These are phyloP conservation scores for Hyaloscypha finlandica DNA, from an alignment of 495 filamentous ascomycete genomes.

Conservation along the genomic window DNA sequence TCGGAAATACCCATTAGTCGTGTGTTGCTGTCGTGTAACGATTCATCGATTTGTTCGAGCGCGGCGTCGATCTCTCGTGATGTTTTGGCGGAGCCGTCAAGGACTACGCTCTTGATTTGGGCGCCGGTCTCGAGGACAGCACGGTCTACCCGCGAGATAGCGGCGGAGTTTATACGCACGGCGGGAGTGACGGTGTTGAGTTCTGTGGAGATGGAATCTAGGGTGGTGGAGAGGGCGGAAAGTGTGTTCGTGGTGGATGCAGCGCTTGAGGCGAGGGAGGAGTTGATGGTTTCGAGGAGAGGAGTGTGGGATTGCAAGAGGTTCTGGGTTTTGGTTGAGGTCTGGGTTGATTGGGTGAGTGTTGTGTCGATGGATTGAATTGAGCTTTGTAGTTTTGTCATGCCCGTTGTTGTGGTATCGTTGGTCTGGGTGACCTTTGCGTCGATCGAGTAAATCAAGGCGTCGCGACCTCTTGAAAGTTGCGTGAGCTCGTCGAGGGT, in stretches of 20 bases:
- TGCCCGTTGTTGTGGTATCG: neutral
- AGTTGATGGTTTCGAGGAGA: neutral
- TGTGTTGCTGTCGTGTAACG: conserved; percentile 7
- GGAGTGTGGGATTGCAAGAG: neutral
- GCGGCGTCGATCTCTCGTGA: conserved; percentile 1
- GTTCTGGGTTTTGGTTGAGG: neutral
- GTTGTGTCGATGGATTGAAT: neutral
- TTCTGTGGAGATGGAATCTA: neutral
- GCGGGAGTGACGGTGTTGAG: conserved; percentile 1
- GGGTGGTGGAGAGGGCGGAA: neutral
- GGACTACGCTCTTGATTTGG: conserved; percentile 9
- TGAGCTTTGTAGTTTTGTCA: neutral
- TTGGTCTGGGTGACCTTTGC: neutral
- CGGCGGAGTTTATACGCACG: conserved; percentile 9
- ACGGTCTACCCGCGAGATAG: conserved; percentile 12
- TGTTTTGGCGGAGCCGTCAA: neutral
- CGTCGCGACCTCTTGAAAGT: neutral
- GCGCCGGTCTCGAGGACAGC: conserved; percentile 13
- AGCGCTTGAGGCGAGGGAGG: neutral
- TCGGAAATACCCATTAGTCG: conserved; percentile 2
- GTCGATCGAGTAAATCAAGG: neutral
- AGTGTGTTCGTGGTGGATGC: neutral
- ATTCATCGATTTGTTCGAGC: conserved; percentile 1
- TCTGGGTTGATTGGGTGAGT: neutral
- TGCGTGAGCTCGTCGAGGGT: neutral